Percentiles rank a stretch among this genome's conserved stretches.
Evolutionary conservation across 495 filamentous ascomycete genomes (phyloP).

Genomic region (Penicillium lividum): DNA sequence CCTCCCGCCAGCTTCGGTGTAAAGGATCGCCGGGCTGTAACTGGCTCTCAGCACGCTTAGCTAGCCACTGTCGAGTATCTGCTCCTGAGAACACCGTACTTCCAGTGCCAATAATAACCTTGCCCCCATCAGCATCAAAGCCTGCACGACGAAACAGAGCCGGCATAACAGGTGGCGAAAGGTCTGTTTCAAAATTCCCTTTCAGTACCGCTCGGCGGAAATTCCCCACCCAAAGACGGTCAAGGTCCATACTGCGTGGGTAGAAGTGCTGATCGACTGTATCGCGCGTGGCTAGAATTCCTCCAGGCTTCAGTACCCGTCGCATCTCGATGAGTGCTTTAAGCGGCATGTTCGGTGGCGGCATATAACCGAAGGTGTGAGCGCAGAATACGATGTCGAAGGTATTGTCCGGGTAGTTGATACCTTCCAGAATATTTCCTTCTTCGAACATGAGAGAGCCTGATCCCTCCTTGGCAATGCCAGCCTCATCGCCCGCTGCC

Average conservation of each 20-base stretch:
- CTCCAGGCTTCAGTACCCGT: neutral
- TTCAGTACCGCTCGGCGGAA: neutral
- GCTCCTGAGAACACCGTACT: neutral
- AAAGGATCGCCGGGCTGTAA: conserved; percentile 1
- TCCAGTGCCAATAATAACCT: neutral
- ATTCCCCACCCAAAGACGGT: neutral
- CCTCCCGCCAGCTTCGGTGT: neutral
- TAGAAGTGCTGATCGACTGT: conserved; percentile 1
- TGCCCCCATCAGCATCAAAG: neutral
- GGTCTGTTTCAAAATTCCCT: neutral
- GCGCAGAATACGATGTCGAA: conserved; percentile 1
- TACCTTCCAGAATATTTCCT: neutral
- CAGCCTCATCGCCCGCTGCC: too few relatives aligned
- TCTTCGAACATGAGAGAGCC: neutral
- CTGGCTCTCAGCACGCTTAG: conserved; percentile 1
- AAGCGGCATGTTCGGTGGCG: neutral
- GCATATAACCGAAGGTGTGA: neutral
- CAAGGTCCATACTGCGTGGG: neutral
- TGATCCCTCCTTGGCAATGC: too few relatives aligned
- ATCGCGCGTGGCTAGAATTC: neutral
- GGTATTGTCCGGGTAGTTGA: neutral
- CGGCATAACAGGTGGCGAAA: neutral
- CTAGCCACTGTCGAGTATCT: neutral
- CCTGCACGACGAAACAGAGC: neutral
- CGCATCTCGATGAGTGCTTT: neutral